phyloP scores from a whole-genome alignment of 2,329 filamentous ascomycete genomes.

The Apiospora kogelbergensis region DNA sequence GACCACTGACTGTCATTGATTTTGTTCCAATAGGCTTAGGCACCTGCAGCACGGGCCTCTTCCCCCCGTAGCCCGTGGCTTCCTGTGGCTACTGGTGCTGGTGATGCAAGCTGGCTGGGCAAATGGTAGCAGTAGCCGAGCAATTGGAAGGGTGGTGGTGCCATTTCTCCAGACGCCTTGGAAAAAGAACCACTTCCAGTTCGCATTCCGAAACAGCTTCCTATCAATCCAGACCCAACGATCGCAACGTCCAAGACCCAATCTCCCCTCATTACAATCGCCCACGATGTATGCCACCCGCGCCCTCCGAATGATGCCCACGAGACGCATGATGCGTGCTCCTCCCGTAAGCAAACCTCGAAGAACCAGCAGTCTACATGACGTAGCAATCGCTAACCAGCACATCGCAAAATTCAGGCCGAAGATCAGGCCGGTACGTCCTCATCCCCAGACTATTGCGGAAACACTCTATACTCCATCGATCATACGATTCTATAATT shows the following conservation, averaged over 20 bases:
- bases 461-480: constrained; percentile 16
- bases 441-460: constrained; percentile 18
- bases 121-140: neutral
- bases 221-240: constrained; percentile 1
- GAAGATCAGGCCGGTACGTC: constrained; percentile 68
- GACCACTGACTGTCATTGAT: neutral
- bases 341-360: constrained; percentile 65
- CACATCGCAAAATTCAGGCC: constrained; percentile 43
- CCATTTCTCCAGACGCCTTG: constrained; percentile 1
- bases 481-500: neutral
- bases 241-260: constrained; percentile 11
- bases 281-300: constrained; percentile 65
- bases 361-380: constrained; percentile 21
- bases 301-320: constrained; percentile 66
- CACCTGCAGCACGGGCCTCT: neutral
- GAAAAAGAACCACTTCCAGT: constrained; percentile 6
- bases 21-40: neutral
- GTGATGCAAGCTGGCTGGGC: neutral
- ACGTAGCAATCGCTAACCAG: constrained; percentile 22
- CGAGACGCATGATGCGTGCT: constrained; percentile 66
- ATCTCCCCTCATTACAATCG: constrained; percentile 29
- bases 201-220: constrained; percentile 7
- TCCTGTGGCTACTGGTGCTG: neutral
- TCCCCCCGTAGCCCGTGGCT: neutral
- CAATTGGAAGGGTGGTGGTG: neutral